Evolutionary conservation across 1,139 yeast genomes (phyloP), one percentile per base, ranked within the genome.

Genomic region (Saccharomycopsis phalli): DNA sequence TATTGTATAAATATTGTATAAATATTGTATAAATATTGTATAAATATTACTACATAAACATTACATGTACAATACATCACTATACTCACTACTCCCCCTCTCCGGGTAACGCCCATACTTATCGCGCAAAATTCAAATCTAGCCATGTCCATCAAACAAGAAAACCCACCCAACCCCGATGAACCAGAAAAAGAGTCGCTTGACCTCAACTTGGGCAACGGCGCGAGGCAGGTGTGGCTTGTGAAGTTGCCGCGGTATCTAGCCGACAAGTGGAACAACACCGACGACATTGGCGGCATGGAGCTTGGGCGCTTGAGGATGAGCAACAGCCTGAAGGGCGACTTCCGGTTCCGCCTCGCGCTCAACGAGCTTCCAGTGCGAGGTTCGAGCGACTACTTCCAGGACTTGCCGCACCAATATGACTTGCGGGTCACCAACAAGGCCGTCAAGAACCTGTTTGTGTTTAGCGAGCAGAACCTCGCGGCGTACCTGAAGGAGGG

Each of bases 401-500:
- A 61, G 35, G 69, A 70, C 29, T 71, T 88, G 33, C 98, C 97
- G 3, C 82, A 75, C 51, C 86, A 83, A 51, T 91, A 88, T 58
- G 94, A 86, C 53, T 66, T 91, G 10, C 72, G 77, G 38, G 66
- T 91, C 57, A 71, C 82, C 23, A 86, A 86, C 59, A 77, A 82
- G 32, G 77, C 75, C 47, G 94, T 87, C 7, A 76, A 74, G 36
- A 91, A 88, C 57, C 83, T 93, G 45, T 91, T 72, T 57, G 84
- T 87, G n/a, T 87, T 91, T 58, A 79, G 88, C 22, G 98, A 91
- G 61, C 81, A 84, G 55, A 88, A 87, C 58, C 64, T 83, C 51
- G 74, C 76, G 49, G 74, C 76, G 50, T 79, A 74, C 56, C 38
- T 21, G 19, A 36, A 33, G 19, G 19, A 18, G 11, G 26, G 28